Percentiles rank a stretch among this genome's conserved stretches.
Evolutionary conservation across 1,139 yeast genomes (phyloP).

Genomic region (Sugiyamaella novakii): DNA sequence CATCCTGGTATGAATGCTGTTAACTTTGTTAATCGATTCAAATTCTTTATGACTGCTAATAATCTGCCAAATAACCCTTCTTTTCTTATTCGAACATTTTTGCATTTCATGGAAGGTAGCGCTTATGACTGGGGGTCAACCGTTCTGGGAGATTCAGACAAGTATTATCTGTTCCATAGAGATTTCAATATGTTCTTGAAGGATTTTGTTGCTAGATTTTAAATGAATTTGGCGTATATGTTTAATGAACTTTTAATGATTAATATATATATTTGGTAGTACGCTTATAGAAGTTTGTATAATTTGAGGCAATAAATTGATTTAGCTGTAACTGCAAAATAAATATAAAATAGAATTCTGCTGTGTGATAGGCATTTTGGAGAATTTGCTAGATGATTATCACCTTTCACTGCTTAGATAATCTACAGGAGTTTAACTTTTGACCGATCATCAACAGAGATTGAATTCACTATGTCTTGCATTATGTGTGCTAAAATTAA

Average conservation of each 20-base stretch:
- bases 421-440: too few species aligned
- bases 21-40: slow-evolving; percentile 13
- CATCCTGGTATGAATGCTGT: slow-evolving; percentile 19
- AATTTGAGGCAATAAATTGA: too few species aligned
- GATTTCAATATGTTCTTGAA: slow-evolving; percentile 13
- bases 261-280: background rate
- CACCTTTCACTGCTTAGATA: too few species aligned
- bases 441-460: too few species aligned
- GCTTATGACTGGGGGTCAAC: slow-evolving; percentile 18
- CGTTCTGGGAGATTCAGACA: slow-evolving; percentile 11
- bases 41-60: slow-evolving; percentile 14
- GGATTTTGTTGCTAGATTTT: slow-evolving; percentile 13
- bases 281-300: background rate
- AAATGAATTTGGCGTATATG: background rate
- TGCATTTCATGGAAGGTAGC: slow-evolving; percentile 15
- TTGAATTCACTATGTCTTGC: too few species aligned
- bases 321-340: too few species aligned
- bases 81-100: slow-evolving; percentile 16
- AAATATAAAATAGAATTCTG: too few species aligned
- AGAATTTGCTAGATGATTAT: background rate
- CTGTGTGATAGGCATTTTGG: background rate
- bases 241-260: too few species aligned
- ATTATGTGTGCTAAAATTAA: too few species aligned
- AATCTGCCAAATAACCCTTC: slow-evolving; percentile 15
- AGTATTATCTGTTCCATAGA: slow-evolving; percentile 2